Percentiles rank a stretch among this genome's conserved stretches.
Conservation (phyloP, 805 yeast species). For the Ogataea allantospora region DNA sequence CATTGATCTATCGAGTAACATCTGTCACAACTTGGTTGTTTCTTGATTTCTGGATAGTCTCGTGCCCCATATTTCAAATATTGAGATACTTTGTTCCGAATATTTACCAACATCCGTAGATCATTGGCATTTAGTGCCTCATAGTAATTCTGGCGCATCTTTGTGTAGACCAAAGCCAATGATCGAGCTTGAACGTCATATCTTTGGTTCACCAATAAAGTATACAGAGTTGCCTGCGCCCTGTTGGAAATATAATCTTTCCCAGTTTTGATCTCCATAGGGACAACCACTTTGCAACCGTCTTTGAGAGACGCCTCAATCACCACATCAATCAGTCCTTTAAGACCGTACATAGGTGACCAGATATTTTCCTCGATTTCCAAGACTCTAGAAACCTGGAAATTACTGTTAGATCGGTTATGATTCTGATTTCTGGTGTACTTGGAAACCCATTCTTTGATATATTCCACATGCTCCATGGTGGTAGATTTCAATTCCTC, state of each 20-base stretch:
- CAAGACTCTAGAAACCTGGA: constrained; percentile 61
- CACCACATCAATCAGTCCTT: constrained; percentile 89
- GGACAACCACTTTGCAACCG: constrained; percentile 57
- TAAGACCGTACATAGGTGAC: constrained; percentile 87
- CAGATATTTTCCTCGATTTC: constrained; percentile 90
- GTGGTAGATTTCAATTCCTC: constrained; percentile 45
- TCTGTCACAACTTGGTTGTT: constrained; percentile 54
- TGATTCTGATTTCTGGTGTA: constrained; percentile 31
- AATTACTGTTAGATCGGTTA: constrained; percentile 28
- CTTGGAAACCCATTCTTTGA: constrained; percentile 51
- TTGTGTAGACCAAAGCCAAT: constrained; percentile 73
- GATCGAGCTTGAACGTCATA: constrained; percentile 67
- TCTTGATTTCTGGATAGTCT: constrained; percentile 52
- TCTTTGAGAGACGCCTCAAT: constrained; percentile 52
- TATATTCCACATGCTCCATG: constrained; percentile 47
- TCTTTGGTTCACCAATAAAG: constrained; percentile 73
- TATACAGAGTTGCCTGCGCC: constrained; percentile 83
- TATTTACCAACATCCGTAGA: constrained; percentile 62
- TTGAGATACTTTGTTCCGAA: constrained; percentile 68
- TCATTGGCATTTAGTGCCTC: constrained; percentile 52
- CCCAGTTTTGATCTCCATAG: constrained; percentile 92
- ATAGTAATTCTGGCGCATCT: constrained; percentile 43
- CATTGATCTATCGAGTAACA: constrained; percentile 60
- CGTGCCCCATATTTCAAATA: constrained; percentile 50
- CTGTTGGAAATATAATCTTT: constrained; percentile 63